phyloP scores from a whole-genome alignment of 768 basidiomycete genomes.

The Suillus tomentosus region DNA sequence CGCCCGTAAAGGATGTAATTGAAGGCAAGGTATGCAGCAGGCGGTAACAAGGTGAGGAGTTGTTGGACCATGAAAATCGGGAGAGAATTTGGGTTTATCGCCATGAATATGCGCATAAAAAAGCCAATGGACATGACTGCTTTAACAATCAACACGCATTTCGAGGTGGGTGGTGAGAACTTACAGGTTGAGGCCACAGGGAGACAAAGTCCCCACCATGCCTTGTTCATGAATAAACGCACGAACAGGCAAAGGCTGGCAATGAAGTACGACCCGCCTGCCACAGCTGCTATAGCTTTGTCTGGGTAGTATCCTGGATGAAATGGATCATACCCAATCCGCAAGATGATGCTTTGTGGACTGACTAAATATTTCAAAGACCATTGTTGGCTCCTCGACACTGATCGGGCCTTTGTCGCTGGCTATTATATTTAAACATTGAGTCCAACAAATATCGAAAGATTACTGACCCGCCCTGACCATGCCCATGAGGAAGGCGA shows the following conservation, averaged over 20 bases:
- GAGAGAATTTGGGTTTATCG: slow-evolving; percentile 23
- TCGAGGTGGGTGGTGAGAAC: not conserved
- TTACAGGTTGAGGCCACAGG: slow-evolving; percentile 32
- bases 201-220: slow-evolving; percentile 36
- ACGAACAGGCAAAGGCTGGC: slow-evolving; percentile 17
- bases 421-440: not conserved
- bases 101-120: slow-evolving; percentile 22
- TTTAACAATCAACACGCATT: not conserved
- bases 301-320: slow-evolving; percentile 27
- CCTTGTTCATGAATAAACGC: slow-evolving; percentile 22
- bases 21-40: slow-evolving; percentile 34
- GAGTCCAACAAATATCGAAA: not conserved
- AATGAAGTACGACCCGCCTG: slow-evolving; percentile 24
- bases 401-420: not conserved
- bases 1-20: slow-evolving; percentile 36
- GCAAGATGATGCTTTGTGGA: not conserved
- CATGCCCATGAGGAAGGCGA: not conserved
- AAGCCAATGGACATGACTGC: slow-evolving; percentile 26
- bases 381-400: not conserved
- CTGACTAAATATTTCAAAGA: slow-evolving; percentile 1
- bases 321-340: not conserved
- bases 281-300: slow-evolving; percentile 23
- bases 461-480: not conserved
- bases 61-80: slow-evolving; percentile 20
- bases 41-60: slow-evolving; percentile 29